Evolutionary conservation across 2,329 filamentous ascomycete species (phyloP).

Genomic region (Beauveria medogensis): DNA sequence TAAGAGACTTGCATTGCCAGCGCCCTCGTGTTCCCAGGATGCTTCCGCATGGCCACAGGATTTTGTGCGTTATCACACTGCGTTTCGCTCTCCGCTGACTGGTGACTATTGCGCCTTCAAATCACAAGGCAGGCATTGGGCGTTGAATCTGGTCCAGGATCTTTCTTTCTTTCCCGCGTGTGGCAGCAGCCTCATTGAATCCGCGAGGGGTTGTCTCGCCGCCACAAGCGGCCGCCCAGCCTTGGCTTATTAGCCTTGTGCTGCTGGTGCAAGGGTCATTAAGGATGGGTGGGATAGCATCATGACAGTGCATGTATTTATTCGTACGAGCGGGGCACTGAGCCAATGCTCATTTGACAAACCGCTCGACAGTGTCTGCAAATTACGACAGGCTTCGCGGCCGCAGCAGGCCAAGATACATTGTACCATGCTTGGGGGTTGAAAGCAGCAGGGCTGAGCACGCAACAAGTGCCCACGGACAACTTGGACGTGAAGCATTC

Average conservation of each 20-base stretch:
- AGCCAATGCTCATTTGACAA: too few species aligned
- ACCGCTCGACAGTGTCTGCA: background rate
- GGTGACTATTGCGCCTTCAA: background rate
- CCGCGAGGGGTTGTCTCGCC: background rate
- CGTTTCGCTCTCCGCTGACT: background rate
- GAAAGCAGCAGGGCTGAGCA: background rate
- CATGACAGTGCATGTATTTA: too few species aligned
- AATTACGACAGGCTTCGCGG: background rate
- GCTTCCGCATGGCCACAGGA: background rate
- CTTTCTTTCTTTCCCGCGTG: background rate
- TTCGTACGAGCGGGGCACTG: too few species aligned
- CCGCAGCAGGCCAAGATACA: background rate
- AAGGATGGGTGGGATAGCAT: too few species aligned
- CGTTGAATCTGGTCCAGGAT: background rate
- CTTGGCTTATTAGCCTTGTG: background rate
- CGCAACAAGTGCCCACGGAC: background rate
- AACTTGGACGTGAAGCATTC: background rate
- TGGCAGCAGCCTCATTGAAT: background rate
- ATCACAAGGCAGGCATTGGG: background rate
- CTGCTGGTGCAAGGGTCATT: too few species aligned
- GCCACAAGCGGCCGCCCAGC: too few species aligned
- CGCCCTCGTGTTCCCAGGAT: background rate
- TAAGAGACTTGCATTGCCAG: background rate
- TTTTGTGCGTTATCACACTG: background rate
- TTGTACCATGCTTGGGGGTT: background rate